Conservation (phyloP, 1,139 yeast species). For the Geotrichum australiense region DNA sequence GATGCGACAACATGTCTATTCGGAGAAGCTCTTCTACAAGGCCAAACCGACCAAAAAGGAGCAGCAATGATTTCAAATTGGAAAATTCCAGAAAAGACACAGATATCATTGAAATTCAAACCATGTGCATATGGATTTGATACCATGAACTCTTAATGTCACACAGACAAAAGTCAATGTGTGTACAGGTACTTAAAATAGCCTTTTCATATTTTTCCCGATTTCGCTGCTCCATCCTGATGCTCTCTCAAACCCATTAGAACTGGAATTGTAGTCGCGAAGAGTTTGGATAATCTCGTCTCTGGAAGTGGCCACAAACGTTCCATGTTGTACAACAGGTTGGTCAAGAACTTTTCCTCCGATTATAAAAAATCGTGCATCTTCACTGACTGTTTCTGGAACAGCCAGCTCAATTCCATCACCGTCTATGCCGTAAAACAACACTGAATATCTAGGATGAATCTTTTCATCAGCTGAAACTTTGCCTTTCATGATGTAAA, state of each 20-base stretch:
- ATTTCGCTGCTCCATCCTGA: slow-evolving; percentile 63
- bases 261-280: slow-evolving; percentile 57
- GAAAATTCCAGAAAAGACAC: no score
- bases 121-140: no score
- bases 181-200: no score
- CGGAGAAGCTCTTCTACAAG: no score
- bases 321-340: slow-evolving; percentile 80
- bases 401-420: slow-evolving; percentile 27
- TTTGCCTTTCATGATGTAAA: slow-evolving; percentile 59
- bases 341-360: slow-evolving; percentile 78
- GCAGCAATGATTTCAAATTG: no score
- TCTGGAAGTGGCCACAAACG: slow-evolving; percentile 66
- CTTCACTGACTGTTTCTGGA: slow-evolving; percentile 28
- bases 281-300: slow-evolving; percentile 62
- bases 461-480: slow-evolving; percentile 42
- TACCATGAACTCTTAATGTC: no score
- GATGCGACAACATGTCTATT: no score
- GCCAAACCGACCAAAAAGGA: no score
- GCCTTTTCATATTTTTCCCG: no score
- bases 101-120: no score
- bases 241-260: slow-evolving; percentile 69
- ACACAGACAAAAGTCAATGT: no score
- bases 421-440: slow-evolving; percentile 34
- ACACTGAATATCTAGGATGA: slow-evolving; percentile 42
- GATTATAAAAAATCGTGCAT: slow-evolving; percentile 54